Evolutionary conservation across 345 rosid species (phyloP).

Genomic region (Isatis tinctoria): DNA sequence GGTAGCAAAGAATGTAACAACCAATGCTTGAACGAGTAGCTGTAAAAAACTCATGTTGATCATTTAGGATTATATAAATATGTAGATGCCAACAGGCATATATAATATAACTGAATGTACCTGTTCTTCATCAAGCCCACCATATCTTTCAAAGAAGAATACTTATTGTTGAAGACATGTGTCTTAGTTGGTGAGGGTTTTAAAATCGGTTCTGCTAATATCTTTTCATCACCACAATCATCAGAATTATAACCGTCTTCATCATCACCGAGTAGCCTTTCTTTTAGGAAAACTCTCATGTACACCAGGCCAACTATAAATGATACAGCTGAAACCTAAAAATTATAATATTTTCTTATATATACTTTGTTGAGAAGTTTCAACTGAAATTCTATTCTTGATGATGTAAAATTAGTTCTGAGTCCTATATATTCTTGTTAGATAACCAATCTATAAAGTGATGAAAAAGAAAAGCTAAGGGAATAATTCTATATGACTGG

Average conservation of each 20-base stretch:
- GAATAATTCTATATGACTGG: neutral
- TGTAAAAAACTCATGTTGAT: slow-evolving; percentile 22
- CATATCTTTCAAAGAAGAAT: slow-evolving; percentile 46
- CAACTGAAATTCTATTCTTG: neutral
- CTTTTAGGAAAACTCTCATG: slow-evolving; percentile 77
- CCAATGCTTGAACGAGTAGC: slow-evolving; percentile 65
- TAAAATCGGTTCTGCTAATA: slow-evolving; percentile 46
- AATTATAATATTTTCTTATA: neutral
- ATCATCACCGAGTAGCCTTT: slow-evolving; percentile 33
- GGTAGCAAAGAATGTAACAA: slow-evolving; percentile 62
- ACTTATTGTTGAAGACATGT: slow-evolving; percentile 34
- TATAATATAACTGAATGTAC: slow-evolving; percentile 20
- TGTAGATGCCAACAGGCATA: neutral
- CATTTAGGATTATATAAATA: neutral
- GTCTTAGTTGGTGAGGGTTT: slow-evolving; percentile 11
- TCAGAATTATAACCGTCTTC: neutral
- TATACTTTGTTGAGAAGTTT: neutral
- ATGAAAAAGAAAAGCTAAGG: too few species aligned
- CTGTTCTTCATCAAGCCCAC: slow-evolving; percentile 51
- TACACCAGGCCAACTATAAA: slow-evolving; percentile 53
- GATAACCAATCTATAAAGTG: neutral
- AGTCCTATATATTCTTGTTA: neutral
- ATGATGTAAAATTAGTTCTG: neutral
- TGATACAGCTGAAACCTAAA: slow-evolving; percentile 51
- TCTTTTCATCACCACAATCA: too few species aligned